Base-by-base conservation (phyloP, 2,329 filamentous ascomycete species). In the Aspergillus eucalypticola region DNA sequence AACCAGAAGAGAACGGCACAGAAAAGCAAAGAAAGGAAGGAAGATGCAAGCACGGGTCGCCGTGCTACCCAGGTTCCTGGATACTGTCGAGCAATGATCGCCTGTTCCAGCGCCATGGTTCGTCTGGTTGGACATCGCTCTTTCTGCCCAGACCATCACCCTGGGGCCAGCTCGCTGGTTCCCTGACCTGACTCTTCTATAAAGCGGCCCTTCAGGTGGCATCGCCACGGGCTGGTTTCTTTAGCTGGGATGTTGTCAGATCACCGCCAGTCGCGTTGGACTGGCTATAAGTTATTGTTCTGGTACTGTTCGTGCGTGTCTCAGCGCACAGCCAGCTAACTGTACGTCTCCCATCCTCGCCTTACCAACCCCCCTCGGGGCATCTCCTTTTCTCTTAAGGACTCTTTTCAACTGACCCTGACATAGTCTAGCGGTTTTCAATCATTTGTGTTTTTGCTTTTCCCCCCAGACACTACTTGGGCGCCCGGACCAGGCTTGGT, bases 101-200 rank as follows among this genome's bases (percentile, higher is more conserved):
- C 52, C 58, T 52, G 58, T 60, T 60, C 63, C 63, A 62, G 57
- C 55, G 46, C 38, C 51, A 41, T 63, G 64, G 64, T 66, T 65
- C 61, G 52, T 50, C 49, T 48, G 44, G 56, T 50, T 55, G 59
- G 39, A 49, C 41, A 38, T 35, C 17, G 48, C 35, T 27, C 50
- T 54, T 54, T 54, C 38, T 58, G 61, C 59, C 58, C 58, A 64
- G 60, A 53, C 50, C 52, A 50, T 29, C 52, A 44, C 19, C 21
- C 32, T 41, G 35, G 17, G n/a, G 17, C 19, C 32, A 55, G 39
- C 23, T 29, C 15, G 21, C 23, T 25, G 21, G 13, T 39, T 17
- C 38, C n/a, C 25, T 27, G 39, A 8, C 17, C 25, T 27, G 39
- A 8, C 17, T 23, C 41, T 52, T 55, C 27, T 55, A 55, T 55